Base-by-base conservation (phyloP, 345 rosid species). In the Syzygium aromaticum region DNA sequence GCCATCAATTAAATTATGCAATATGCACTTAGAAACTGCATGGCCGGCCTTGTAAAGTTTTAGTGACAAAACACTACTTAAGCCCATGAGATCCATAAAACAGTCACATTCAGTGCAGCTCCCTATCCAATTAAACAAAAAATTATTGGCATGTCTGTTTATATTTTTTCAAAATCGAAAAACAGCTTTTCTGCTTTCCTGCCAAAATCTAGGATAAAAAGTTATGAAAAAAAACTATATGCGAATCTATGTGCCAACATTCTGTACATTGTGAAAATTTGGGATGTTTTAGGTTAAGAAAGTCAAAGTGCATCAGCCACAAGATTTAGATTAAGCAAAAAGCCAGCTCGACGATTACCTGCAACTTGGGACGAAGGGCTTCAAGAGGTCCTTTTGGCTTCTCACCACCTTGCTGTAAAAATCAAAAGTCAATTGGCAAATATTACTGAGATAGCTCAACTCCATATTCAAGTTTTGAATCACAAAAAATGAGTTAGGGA, bases 331-430 rank as follows among this genome's bases (percentile, higher is more conserved):
- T 56, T 15, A 40, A 86, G 61, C 30, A 33, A 86, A 33, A 19
- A 86, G 87, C 78, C 40, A 8, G 13, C 43, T 28, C 7, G 52
- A 43, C 9, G 85, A 33, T 30, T 89, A 98, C 99, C 99, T 96
- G 99, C 88, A 98, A 93, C 91, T 98, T 98, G 56, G 99, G 99
- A 88, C 99, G 98, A 88, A 98, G 99, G 78, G 98, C 99, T 94
- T 98, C 97, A 5, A 98, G 97, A 14, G 99, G 99, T 92, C 99
- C 99, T 93, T 98, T 98, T 53, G 99, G 99, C 92, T 98, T 98
- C 82, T 92, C 95, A 90, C 88, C 98, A 86, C 99, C 99, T 95
- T 98, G 99, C 99, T 98, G 96, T 91, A 89, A 91, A 80, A 61
- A 89, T 33, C 40, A 73, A 73, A 57, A 84, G 86, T 53, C 40